Percentiles rank a stretch among this genome's conserved stretches.
phyloP scores from a whole-genome alignment of 2,329 filamentous ascomycete genomes.

The Stachybotrys chartarum region DNA sequence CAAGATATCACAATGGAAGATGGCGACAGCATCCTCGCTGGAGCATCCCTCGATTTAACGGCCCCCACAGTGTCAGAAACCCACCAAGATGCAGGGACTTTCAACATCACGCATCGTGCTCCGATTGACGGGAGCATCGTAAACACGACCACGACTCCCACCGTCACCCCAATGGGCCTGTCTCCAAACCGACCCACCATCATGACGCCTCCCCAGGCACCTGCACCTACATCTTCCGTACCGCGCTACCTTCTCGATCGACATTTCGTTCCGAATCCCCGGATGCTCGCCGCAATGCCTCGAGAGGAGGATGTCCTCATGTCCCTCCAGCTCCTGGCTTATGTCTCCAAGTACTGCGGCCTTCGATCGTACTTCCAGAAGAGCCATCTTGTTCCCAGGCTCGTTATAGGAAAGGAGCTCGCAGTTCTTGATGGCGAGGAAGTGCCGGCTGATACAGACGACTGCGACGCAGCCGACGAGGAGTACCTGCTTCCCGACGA shows the following conservation, averaged over 20 bases:
- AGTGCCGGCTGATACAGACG: conserved; percentile 30
- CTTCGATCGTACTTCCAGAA: conserved; percentile 91
- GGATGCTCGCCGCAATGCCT: conserved; percentile 84
- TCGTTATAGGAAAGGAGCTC: conserved; percentile 84
- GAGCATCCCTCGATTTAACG: conserved; percentile 65
- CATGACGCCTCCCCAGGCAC: conserved; percentile 67
- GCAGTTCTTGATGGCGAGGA: conserved; percentile 69
- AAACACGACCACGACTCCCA: conserved; percentile 60
- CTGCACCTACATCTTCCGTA: conserved; percentile 62
- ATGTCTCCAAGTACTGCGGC: conserved; percentile 98
- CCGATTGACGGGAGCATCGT: conserved; percentile 79
- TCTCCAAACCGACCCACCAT: conserved; percentile 67
- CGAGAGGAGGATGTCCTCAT: conserved; percentile 96
- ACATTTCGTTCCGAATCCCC: conserved; percentile 59
- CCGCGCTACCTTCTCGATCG: conserved; percentile 75
- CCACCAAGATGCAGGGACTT: conserved; percentile 75
- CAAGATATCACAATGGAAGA: conserved; percentile 77
- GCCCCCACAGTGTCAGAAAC: conserved; percentile 75
- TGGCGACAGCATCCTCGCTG: conserved; percentile 70
- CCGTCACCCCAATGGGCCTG: conserved; percentile 61
- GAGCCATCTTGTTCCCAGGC: conserved; percentile 84
- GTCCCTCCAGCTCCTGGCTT: conserved; percentile 92
- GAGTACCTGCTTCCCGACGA: conserved; percentile 91
- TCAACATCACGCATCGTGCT: conserved; percentile 86
- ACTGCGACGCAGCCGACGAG: conserved; percentile 63